Evolutionary conservation across 2,329 filamentous ascomycete genomes (phyloP), one percentile per base, ranked within the genome.

Genomic region (Colletotrichum sp.): DNA sequence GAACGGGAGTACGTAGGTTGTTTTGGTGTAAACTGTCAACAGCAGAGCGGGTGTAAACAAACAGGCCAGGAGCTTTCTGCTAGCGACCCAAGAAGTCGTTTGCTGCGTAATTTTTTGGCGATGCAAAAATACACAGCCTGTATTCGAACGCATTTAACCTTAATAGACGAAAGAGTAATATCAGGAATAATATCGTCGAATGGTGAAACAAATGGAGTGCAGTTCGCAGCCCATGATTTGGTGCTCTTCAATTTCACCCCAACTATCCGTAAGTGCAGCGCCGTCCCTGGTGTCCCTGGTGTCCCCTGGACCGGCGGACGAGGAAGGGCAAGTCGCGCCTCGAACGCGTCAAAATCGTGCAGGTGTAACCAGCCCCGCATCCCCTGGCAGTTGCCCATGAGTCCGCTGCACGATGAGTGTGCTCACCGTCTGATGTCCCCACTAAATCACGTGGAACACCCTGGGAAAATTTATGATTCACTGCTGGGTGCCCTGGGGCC

Each of bases 311-410:
- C 24, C 36, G 36, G 36, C 21, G 38, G 58, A 70, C 38, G 27
- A 24, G n/a, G 62, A 13, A 58, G 47, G n/a, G 29, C 31, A 24
- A 27, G 61, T 54, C 75, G 75, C 75, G 75, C 51, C 57, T 66
- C 63, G 31, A 65, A 73, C 75, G 73, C 75, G 75, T 73, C 70
- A 71, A 57, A 61, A 61, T 71, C 75, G 75, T 76, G 75, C 63
- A 69, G 34, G 43, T 62, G 43, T 43, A 58, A 36, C 58, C 15
- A 21, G 51, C 59, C 59, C 36, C 70, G 66, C 70, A 74, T 55
- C 6, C 59, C 13, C 7, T 16, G 12, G 27, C 31, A 31, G 15
- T 31, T n/a, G 24, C n/a, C 75, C 73, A 76, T 74, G 55, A 64
- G 43, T 51, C 43, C 12, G 43, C 43, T 51, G 43, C n/a, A 6